phyloP scores from a whole-genome alignment of 1,139 yeast genomes.

The Yamadazyma aaseri region DNA sequence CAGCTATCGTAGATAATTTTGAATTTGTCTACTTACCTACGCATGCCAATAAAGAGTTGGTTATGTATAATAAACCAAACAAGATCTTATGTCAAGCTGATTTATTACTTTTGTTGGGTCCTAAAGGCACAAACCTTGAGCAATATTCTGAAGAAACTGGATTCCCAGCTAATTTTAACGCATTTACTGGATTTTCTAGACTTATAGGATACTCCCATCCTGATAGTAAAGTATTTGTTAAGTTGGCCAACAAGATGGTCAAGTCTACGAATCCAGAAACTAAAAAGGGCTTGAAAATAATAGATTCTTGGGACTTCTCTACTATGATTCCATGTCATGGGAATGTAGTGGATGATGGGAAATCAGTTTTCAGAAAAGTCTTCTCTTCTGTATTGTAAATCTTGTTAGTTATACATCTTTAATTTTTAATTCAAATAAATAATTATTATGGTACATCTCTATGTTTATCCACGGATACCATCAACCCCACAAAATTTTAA shows the following conservation, averaged over 20 bases:
- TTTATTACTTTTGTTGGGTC: constrained; percentile 49
- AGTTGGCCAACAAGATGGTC: constrained; percentile 26
- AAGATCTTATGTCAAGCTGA: constrained; percentile 57
- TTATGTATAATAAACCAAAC: constrained; percentile 45
- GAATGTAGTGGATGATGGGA: constrained; percentile 49
- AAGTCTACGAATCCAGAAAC: constrained; percentile 15
- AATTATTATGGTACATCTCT: background rate
- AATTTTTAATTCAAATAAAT: no score
- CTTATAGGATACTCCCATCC: constrained; percentile 40
- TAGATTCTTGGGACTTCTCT: constrained; percentile 47
- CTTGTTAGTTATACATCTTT: no score
- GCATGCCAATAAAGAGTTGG: constrained; percentile 56
- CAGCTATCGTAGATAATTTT: constrained; percentile 36
- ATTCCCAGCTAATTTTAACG: constrained; percentile 26
- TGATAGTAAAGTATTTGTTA: constrained; percentile 33
- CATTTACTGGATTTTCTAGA: constrained; percentile 42
- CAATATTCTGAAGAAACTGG: constrained; percentile 48
- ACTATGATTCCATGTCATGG: constrained; percentile 60
- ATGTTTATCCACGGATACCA: constrained; percentile 3
- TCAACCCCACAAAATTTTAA: constrained; percentile 2
- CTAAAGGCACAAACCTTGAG: constrained; percentile 23
- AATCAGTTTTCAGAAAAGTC: constrained; percentile 23
- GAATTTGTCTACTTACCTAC: constrained; percentile 56
- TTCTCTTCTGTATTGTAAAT: constrained; percentile 15
- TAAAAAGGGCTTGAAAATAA: constrained; percentile 29